Evolutionary conservation across 2,329 filamentous ascomycete genomes (phyloP).

Genomic region (Orbilia brochopaga): DNA sequence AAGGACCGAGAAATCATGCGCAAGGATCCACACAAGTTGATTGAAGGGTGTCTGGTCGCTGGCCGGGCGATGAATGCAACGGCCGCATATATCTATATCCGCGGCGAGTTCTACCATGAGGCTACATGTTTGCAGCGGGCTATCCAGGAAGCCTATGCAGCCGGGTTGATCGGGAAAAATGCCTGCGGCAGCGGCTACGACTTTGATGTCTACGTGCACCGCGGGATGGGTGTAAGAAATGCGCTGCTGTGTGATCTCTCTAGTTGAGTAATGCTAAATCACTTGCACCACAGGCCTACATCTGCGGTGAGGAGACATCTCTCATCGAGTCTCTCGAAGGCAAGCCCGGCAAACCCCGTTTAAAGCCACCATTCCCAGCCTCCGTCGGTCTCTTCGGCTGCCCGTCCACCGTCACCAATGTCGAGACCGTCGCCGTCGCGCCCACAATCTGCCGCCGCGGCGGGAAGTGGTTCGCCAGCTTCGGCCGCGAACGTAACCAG

Average conservation of each 20-base stretch:
- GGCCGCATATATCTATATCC: conserved; percentile 98
- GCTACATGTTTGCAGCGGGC: conserved; percentile 90
- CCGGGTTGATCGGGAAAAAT: conserved; percentile 95
- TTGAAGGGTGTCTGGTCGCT: conserved; percentile 94
- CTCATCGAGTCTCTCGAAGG: conserved; percentile 97
- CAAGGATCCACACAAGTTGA: conserved; percentile 98
- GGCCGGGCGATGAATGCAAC: conserved; percentile 98
- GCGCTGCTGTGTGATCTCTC: not conserved
- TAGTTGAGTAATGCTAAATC: not conserved
- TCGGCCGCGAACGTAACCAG: conserved; percentile 93
- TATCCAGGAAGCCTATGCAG: conserved; percentile 96
- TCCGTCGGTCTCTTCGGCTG: conserved; percentile 97
- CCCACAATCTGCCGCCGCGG: conserved; percentile 95
- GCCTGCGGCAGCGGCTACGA: conserved; percentile 96
- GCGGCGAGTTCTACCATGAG: conserved; percentile 96
- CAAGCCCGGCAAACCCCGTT: conserved; percentile 95
- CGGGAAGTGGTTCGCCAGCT: conserved; percentile 87
- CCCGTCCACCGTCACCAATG: conserved; percentile 96
- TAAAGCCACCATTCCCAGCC: conserved; percentile 98
- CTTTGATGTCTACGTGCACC: conserved; percentile 96
- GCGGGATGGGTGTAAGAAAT: conserved; percentile 76
- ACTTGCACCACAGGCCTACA: conserved; percentile 69
- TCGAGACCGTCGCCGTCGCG: conserved; percentile 93
- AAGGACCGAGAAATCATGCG: conserved; percentile 99
- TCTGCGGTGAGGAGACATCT: conserved; percentile 97